Evolutionary conservation across 495 filamentous ascomycete genomes (phyloP).

Genomic region (Cryomyces minteri): DNA sequence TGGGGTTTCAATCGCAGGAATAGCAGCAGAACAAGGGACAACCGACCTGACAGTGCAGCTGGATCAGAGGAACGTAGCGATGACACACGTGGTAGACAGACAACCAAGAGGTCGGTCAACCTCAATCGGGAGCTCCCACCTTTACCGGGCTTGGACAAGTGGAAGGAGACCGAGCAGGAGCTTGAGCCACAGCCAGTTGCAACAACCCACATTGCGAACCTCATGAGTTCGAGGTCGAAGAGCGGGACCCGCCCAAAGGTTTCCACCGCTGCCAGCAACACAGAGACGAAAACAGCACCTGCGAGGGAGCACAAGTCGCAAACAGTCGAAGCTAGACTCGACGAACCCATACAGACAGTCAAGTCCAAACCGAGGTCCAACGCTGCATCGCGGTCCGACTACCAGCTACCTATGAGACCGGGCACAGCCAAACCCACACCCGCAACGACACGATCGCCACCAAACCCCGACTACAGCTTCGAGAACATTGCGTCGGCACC

Average conservation of each 20-base stretch:
- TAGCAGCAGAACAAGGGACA: conserved; percentile 7
- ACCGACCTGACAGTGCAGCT: conserved; percentile 2
- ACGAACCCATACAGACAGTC: no score
- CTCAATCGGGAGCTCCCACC: conserved; percentile 25
- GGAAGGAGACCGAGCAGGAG: conserved; percentile 4
- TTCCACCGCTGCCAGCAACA: conserved; percentile 5
- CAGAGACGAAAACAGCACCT: background rate
- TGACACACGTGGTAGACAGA: conserved; percentile 3
- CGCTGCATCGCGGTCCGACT: no score
- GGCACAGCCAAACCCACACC: no score
- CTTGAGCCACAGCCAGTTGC: conserved; percentile 3
- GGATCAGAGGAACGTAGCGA: no score
- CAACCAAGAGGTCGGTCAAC: conserved; percentile 13
- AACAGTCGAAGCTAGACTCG: no score
- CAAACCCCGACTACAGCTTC: no score
- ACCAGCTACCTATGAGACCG: no score
- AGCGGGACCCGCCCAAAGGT: conserved; percentile 3
- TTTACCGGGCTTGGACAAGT: conserved; percentile 20
- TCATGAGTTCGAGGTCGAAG: conserved; percentile 10
- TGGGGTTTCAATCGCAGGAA: conserved; percentile 13
- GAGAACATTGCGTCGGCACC: no score
- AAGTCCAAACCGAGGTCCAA: no score
- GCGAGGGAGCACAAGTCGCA: no score
- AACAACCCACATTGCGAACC: conserved; percentile 10
- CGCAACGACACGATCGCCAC: no score